Conservation (phyloP, 139 green algal genomes). For the Tetradesmus lagerheimii region DNA sequence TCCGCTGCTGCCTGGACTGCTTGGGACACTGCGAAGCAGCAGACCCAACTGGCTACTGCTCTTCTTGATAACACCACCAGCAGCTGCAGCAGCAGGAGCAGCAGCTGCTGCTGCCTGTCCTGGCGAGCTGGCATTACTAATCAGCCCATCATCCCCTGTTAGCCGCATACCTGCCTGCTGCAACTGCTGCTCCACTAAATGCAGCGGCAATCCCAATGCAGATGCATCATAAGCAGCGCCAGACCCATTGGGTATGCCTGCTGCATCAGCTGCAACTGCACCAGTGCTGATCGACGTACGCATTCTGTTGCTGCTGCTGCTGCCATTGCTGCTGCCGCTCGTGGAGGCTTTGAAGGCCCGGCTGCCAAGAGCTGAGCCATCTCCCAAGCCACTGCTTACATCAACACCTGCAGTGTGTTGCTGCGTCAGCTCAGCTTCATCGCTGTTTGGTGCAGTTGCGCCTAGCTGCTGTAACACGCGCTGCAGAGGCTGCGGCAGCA, state of each 20-base stretch:
- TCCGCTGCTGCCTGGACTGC: not conserved
- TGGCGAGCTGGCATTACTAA: not conserved
- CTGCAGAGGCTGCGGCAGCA: not conserved
- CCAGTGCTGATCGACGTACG: not conserved
- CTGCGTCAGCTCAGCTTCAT: not conserved
- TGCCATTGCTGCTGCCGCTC: not conserved
- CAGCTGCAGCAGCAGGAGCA: not conserved
- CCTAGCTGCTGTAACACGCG: not conserved
- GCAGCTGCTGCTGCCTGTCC: not conserved
- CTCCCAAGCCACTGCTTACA: not conserved
- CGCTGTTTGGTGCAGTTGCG: conserved; percentile 22
- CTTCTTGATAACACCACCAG: not conserved
- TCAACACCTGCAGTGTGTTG: not conserved
- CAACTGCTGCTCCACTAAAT: not conserved
- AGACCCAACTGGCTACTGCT: not conserved
- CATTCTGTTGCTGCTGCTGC: not conserved
- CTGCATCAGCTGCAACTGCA: conserved; percentile 30
- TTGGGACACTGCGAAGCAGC: not conserved
- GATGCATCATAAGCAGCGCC: not conserved
- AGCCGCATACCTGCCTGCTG: not conserved
- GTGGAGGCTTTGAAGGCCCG: not conserved
- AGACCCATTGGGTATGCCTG: not conserved
- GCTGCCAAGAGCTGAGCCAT: not conserved
- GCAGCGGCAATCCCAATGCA: not conserved
- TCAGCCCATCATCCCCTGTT: not conserved